Percentiles rank a stretch among this genome's conserved stretches.
Evolutionary conservation across 2,329 filamentous ascomycete genomes (phyloP).

Genomic region (Cladobotryum mycophilum): DNA sequence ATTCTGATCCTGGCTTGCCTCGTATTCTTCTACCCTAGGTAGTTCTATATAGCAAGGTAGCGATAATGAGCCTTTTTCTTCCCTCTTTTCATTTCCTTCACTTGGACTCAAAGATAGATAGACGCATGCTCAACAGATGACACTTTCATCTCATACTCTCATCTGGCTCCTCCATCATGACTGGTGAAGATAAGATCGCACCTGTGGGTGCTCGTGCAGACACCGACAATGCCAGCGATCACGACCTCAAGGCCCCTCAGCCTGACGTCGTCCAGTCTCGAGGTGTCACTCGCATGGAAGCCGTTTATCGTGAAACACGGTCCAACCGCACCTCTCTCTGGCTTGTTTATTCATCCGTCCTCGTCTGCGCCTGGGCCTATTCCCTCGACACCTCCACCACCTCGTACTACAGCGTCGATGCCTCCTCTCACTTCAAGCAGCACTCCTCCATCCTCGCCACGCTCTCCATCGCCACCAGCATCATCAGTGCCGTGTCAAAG

Average conservation of each 20-base stretch:
- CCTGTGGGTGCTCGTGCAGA: background rate
- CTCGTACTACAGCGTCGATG: conserved; percentile 23
- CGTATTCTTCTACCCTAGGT: too few species aligned
- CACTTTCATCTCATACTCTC: too few species aligned
- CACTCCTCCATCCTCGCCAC: conserved; percentile 23
- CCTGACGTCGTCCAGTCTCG: conserved; percentile 15
- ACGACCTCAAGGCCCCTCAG: conserved; percentile 10
- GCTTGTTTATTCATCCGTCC: conserved; percentile 23
- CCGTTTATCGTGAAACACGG: conserved; percentile 23
- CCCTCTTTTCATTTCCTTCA: too few species aligned
- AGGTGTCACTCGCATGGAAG: conserved; percentile 26
- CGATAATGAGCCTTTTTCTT: too few species aligned
- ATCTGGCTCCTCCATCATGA: too few species aligned
- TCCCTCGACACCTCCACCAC: conserved; percentile 26
- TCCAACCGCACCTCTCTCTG: conserved; percentile 20
- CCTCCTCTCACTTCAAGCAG: conserved; percentile 23
- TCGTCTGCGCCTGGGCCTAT: conserved; percentile 26
- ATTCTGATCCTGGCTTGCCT: too few species aligned
- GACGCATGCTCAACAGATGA: too few species aligned
- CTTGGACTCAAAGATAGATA: too few species aligned
- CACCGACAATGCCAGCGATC: conserved; percentile 1
- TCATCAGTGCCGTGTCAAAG: conserved; percentile 48
- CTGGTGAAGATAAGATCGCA: too few species aligned
- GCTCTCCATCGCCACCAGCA: conserved; percentile 25
- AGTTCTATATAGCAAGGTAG: too few species aligned